A percentile compares a stretch with the other conserved stretches of the same genome.
These are phyloP conservation scores for Phialophora macrospora DNA, from an alignment of 2,329 filamentous ascomycete species.

Conservation along the genomic window DNA sequence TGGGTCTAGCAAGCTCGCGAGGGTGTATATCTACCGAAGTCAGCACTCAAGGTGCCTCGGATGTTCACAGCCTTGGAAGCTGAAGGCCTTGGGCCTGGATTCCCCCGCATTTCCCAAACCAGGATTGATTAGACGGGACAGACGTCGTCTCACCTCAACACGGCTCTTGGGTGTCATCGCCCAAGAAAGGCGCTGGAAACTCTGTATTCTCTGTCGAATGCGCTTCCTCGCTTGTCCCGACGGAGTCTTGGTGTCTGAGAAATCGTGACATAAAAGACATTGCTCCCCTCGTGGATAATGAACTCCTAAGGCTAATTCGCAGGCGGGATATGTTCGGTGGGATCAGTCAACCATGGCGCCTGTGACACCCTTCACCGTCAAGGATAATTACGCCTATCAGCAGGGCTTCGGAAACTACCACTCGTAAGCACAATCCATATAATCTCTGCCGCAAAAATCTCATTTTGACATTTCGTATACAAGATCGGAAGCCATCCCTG, in stretches of 20 bases:
- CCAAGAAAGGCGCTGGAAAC: not conserved
- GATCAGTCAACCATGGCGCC: slow-evolving; percentile 1
- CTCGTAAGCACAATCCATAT: slow-evolving; percentile 17
- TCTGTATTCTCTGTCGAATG: not conserved
- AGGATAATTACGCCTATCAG: slow-evolving; percentile 31
- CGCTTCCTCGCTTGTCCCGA: not conserved
- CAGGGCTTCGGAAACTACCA: slow-evolving; percentile 35
- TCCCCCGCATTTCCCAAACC: slow-evolving; percentile 1
- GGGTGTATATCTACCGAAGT: not conserved
- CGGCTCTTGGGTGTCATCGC: not conserved
- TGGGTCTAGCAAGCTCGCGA: not conserved
- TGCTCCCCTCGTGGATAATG: not conserved
- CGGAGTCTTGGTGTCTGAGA: not conserved
- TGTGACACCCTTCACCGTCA: slow-evolving; percentile 28
- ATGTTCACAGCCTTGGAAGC: slow-evolving; percentile 7
- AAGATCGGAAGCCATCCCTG: slow-evolving; percentile 45
- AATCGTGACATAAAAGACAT: not conserved
- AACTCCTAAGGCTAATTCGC: not conserved
- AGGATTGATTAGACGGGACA: not conserved
- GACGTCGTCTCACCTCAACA: not conserved
- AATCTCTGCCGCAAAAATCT: not conserved
- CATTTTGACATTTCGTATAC: not conserved
- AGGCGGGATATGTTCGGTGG: not conserved
- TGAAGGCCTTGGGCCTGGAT: not conserved
- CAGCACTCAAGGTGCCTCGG: not conserved